These are phyloP conservation scores for Pythium dissimile DNA, from an alignment of 352 stramenopile species.

Conservation along the genomic window DNA sequence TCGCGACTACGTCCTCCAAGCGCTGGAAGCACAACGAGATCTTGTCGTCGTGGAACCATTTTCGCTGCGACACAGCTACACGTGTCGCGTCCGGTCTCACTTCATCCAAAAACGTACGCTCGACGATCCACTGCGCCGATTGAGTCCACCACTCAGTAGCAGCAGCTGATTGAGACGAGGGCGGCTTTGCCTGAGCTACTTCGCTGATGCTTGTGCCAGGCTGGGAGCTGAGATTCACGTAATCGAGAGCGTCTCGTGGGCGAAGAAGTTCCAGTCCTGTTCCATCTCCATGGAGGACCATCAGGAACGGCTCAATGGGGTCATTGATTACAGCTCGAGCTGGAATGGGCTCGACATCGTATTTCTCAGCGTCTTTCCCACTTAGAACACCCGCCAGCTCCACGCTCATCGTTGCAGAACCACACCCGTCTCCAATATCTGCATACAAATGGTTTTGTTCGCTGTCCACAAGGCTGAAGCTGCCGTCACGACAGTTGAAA, in stretches of 20 bases:
- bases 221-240: background rate
- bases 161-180: background rate
- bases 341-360: slow-evolving; percentile 46
- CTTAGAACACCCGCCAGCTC: slow-evolving; percentile 66
- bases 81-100: slow-evolving; percentile 11
- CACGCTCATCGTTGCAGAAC: slow-evolving; percentile 27
- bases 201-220: background rate
- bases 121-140: background rate
- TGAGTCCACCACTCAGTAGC: background rate
- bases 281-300: slow-evolving; percentile 73
- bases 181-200: background rate
- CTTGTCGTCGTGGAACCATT: slow-evolving; percentile 39
- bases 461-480: slow-evolving; percentile 58
- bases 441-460: slow-evolving; percentile 70
- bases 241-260: slow-evolving; percentile 41
- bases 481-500: slow-evolving; percentile 53
- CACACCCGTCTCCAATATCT: slow-evolving; percentile 28
- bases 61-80: background rate
- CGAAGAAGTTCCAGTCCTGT: slow-evolving; percentile 57
- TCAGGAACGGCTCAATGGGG: slow-evolving; percentile 66
- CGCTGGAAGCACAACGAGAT: slow-evolving; percentile 31
- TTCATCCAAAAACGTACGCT: slow-evolving; percentile 24
- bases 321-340: slow-evolving; percentile 69
- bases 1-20: slow-evolving; percentile 39
- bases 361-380: slow-evolving; percentile 39